phyloP scores from a whole-genome alignment of 306 rosid genomes.

The Cicer cuneatum region DNA sequence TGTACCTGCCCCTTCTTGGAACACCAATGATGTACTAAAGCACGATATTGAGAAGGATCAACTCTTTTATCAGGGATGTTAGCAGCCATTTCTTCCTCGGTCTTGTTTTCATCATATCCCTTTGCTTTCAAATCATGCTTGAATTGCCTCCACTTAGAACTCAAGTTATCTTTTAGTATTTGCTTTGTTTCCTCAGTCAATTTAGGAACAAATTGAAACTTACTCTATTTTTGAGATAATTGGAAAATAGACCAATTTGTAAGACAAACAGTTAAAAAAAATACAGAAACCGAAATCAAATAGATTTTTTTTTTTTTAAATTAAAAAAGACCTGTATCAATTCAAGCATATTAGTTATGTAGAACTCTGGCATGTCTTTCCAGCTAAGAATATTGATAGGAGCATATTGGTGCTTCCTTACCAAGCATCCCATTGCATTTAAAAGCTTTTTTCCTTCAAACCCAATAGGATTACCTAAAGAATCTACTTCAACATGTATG shows the following conservation, averaged over 20 bases:
- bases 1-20: constrained; percentile 10
- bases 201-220: constrained; percentile 19
- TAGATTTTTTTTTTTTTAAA: not conserved
- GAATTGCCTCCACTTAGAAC: constrained; percentile 33
- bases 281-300: not conserved
- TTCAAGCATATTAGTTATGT: constrained; percentile 22
- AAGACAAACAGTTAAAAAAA: not conserved
- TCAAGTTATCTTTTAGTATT: constrained; percentile 22
- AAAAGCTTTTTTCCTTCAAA: constrained; percentile 24
- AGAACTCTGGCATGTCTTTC: constrained; percentile 32
- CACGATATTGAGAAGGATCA: constrained; percentile 31
- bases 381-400: constrained; percentile 22
- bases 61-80: constrained; percentile 29
- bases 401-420: constrained; percentile 35
- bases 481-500: constrained; percentile 25
- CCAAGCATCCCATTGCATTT: constrained; percentile 23
- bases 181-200: constrained; percentile 34
- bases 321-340: constrained; percentile 4
- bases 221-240: not conserved
- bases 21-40: constrained; percentile 33
- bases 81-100: constrained; percentile 39
- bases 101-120: constrained; percentile 29
- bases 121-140: constrained; percentile 30
- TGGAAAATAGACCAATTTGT: not conserved
- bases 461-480: constrained; percentile 35